A percentile compares a stretch with the other conserved stretches of the same genome.
phyloP scores from a whole-genome alignment of 2,329 filamentous ascomycete species.

The Pseudogymnoascus sp. region DNA sequence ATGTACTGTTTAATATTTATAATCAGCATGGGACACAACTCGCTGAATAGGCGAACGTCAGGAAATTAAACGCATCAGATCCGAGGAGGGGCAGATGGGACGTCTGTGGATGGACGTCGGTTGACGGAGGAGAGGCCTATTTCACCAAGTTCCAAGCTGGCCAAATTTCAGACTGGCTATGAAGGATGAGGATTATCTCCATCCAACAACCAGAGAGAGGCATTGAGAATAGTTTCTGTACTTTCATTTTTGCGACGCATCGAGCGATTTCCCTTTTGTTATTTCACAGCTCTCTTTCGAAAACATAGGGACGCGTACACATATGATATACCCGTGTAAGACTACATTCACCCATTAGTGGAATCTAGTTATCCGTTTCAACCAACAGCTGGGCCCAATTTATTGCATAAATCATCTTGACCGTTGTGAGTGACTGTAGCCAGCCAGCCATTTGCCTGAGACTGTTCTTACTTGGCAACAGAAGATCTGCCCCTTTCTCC shows the following conservation, averaged over 20 bases:
- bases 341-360: slow-evolving; percentile 3
- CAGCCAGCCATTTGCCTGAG: not conserved
- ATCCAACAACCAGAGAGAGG: slow-evolving; percentile 1
- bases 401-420: not conserved
- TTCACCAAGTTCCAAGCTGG: slow-evolving; percentile 7
- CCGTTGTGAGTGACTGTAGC: not conserved
- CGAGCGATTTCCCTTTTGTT: slow-evolving; percentile 7
- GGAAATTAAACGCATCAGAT: slow-evolving; percentile 2
- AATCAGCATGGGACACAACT: slow-evolving; percentile 23
- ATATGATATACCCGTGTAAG: slow-evolving; percentile 10
- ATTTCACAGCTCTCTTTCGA: slow-evolving; percentile 8
- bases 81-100: slow-evolving; percentile 2
- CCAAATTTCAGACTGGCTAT: slow-evolving; percentile 7
- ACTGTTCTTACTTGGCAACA: not conserved
- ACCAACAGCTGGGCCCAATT: not conserved
- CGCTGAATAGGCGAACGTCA: slow-evolving; percentile 11
- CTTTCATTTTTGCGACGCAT: slow-evolving; percentile 7
- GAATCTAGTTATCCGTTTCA: slow-evolving; percentile 6
- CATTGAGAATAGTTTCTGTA: slow-evolving; percentile 6
- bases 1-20: slow-evolving; percentile 33
- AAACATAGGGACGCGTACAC: slow-evolving; percentile 9
- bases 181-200: slow-evolving; percentile 5
- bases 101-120: not conserved
- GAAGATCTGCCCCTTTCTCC: slow-evolving; percentile 5
- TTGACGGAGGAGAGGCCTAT: slow-evolving; percentile 1